Evolutionary conservation across 2,329 filamentous ascomycete species (phyloP).

Genomic region (Fusarium paranaense): DNA sequence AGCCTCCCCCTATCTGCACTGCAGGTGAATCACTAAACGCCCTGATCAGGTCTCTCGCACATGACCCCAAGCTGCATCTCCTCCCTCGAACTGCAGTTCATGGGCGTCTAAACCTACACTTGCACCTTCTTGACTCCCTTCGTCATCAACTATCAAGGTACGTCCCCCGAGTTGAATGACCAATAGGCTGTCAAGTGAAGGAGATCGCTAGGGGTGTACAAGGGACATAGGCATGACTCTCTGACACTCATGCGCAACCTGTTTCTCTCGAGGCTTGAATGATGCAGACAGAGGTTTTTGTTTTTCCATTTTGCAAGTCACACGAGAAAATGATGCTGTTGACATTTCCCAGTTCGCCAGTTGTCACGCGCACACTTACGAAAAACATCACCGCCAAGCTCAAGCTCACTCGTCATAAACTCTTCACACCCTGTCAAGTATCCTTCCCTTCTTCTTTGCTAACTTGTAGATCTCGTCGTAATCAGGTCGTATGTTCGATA

Average conservation of each 20-base stretch:
- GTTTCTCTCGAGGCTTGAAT: background rate
- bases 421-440: background rate
- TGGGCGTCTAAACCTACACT: background rate
- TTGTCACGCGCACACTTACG: background rate
- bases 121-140: background rate
- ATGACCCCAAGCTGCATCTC: background rate
- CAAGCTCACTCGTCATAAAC: background rate
- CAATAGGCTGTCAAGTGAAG: background rate
- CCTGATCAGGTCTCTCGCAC: background rate
- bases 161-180: background rate
- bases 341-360: background rate
- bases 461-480: background rate
- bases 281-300: background rate
- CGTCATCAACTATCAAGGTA: background rate
- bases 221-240: background rate
- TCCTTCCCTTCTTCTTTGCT: background rate
- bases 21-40: background rate
- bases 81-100: background rate
- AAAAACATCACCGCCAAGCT: background rate
- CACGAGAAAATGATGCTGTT: background rate
- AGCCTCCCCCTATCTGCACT: background rate
- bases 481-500: background rate
- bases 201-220: background rate
- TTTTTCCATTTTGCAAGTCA: background rate
- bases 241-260: background rate